These are phyloP conservation scores for Gyromitra esculenta DNA, from an alignment of 2,329 filamentous ascomycete species.

Conservation along the genomic window DNA sequence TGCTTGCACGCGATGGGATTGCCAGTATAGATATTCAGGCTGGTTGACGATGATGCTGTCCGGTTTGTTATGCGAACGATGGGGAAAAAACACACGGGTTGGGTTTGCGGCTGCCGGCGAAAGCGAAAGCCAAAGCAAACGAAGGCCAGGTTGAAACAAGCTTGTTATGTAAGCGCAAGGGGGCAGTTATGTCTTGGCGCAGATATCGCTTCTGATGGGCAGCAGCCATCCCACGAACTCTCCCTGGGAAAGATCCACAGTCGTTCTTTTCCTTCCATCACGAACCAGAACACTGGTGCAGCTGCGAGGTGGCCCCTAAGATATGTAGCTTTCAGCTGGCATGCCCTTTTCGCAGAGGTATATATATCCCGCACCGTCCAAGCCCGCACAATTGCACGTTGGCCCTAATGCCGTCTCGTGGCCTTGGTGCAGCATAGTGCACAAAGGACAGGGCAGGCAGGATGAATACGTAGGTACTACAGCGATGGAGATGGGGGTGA, in stretches of 20 bases:
- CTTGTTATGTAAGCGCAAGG: conserved; percentile 34
- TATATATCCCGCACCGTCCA: background rate
- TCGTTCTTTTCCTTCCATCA: background rate
- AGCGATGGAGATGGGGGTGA: background rate
- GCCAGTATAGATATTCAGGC: background rate
- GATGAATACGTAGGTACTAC: background rate
- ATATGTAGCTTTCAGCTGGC: background rate
- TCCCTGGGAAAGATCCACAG: background rate
- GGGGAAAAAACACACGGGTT: conserved; percentile 15
- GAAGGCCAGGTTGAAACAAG: conserved; percentile 22
- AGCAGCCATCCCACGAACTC: background rate
- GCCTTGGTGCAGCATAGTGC: conserved; percentile 20
- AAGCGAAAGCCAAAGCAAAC: background rate
- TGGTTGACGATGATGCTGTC: background rate
- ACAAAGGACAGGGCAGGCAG: conserved; percentile 10
- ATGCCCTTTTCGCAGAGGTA: background rate
- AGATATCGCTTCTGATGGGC: background rate
- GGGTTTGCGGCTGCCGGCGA: conserved; percentile 18
- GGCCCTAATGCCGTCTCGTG: conserved; percentile 11
- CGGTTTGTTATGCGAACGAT: background rate
- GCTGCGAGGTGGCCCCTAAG: background rate
- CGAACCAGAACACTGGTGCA: conserved; percentile 3
- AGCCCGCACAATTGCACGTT: conserved; percentile 6
- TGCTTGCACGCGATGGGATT: too few species aligned
- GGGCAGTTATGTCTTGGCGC: conserved; percentile 26